Evolutionary conservation across 2,329 filamentous ascomycete genomes (phyloP), one percentile per base, ranked within the genome.

Genomic region (Trichoderma sp.): DNA sequence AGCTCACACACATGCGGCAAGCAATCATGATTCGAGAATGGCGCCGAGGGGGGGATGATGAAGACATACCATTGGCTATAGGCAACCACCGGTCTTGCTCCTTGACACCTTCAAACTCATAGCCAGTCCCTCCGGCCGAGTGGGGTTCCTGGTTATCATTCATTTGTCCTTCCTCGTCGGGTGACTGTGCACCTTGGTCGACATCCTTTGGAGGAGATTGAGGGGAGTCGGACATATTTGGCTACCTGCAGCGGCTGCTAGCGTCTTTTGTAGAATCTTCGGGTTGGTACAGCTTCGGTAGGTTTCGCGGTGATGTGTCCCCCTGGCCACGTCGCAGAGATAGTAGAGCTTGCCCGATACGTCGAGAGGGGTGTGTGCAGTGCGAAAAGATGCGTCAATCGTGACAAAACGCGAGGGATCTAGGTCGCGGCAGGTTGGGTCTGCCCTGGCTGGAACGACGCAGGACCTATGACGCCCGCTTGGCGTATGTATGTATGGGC

Each of bases 1-100:
- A 77, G 75, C 75, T 76, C 74, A 73, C 73, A 73, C 73, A 73
- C 74, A 74, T 73, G 76, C 71, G 74, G 76, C 75, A 77, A 73
- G 79, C 78, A 81, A 81, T 81, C 85, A 85, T 84, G 61, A 61
- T 39, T 55, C 50, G 64, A 58, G 26, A 39, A 39, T 17, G 55
- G 28, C 50, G 20, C 28, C 28, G 13, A 36, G 23, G 53, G 53
- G 50, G 68, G 72, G 53, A 62, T 32, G 59, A 71, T 13, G 72
- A 74, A 72, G 72, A 96, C 96, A 89, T 89, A 99, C 96, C 96
- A 94, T 99, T 99, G 86, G 96, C 96, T 89, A 99, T 99, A 82
- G 96, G 96, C 82, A 99, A 90, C 96, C 96, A 99, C 88, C 96
- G 88, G 85, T 99, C 96, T 85, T 99, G 96, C 85, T 99, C 96